Percentiles rank a stretch among this genome's conserved stretches.
Evolutionary conservation across 2,329 filamentous ascomycete species (phyloP).

Genomic region (Penicillium sp.): DNA sequence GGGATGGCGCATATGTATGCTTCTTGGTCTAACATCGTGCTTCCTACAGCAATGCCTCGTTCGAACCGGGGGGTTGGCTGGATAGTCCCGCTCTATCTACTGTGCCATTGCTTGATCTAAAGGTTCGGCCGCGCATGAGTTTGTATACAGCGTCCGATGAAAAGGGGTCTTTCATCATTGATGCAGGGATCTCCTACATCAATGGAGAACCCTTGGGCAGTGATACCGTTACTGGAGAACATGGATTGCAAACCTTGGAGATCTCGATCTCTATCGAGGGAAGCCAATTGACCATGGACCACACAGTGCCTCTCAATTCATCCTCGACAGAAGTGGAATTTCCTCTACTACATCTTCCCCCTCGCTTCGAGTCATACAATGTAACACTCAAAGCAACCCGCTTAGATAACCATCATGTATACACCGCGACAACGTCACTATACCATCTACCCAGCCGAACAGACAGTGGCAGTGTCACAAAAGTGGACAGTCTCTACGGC

Average conservation of each 20-base stretch:
- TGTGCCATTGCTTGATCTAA: slow-evolving; percentile 44
- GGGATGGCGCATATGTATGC: not conserved
- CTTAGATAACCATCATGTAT: slow-evolving; percentile 33
- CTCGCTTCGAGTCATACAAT: slow-evolving; percentile 37
- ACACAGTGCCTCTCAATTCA: slow-evolving; percentile 37
- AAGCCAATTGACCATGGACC: slow-evolving; percentile 22
- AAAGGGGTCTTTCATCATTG: slow-evolving; percentile 43
- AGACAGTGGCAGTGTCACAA: slow-evolving; percentile 47
- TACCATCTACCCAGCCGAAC: slow-evolving; percentile 45
- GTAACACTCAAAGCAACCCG: slow-evolving; percentile 37
- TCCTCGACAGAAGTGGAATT: slow-evolving; percentile 40
- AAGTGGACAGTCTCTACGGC: slow-evolving; percentile 50
- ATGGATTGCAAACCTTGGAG: slow-evolving; percentile 28
- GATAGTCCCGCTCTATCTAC: slow-evolving; percentile 38
- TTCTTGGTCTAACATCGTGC: not conserved
- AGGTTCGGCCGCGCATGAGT: slow-evolving; percentile 49
- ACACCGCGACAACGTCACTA: slow-evolving; percentile 38
- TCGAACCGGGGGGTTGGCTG: slow-evolving; percentile 52
- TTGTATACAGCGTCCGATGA: slow-evolving; percentile 49
- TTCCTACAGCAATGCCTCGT: slow-evolving; percentile 42
- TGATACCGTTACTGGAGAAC: not conserved
- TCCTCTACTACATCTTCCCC: slow-evolving; percentile 29
- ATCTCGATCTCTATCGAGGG: slow-evolving; percentile 27
- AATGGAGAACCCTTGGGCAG: slow-evolving; percentile 37
- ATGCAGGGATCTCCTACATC: slow-evolving; percentile 42